Evolutionary conservation across 768 basidiomycete species (phyloP).

Genomic region (Lactarius quietus): DNA sequence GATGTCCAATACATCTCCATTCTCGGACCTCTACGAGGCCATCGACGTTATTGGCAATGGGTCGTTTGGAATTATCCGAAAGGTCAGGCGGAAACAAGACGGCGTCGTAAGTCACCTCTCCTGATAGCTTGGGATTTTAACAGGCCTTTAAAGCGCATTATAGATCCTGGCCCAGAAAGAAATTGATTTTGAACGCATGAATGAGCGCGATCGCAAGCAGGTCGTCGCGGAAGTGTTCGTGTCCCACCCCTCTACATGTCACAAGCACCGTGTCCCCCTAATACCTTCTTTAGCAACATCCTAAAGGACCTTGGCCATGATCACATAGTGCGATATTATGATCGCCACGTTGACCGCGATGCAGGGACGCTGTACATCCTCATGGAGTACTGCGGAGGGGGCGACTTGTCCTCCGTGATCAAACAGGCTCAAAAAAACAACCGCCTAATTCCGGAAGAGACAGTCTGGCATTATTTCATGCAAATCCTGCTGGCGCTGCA

Average conservation of each 20-base stretch:
- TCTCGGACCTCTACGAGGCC: conserved; percentile 79
- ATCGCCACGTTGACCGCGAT: conserved; percentile 88
- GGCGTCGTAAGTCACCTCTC: conserved; percentile 56
- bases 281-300: conserved; percentile 65
- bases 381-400: conserved; percentile 99
- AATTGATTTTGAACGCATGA: conserved; percentile 97
- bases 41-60: conserved; percentile 95
- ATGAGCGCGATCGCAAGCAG: conserved; percentile 91
- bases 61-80: conserved; percentile 95
- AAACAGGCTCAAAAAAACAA: conserved; percentile 67
- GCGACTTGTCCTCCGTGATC: conserved; percentile 87
- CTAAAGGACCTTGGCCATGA: conserved; percentile 93
- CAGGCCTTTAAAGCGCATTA: conserved; percentile 11
- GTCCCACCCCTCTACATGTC: not conserved
- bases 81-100: conserved; percentile 82
- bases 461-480: conserved; percentile 93
- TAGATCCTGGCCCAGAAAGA: conserved; percentile 90
- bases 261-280: not conserved
- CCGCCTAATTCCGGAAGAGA: conserved; percentile 83
- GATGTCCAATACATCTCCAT: conserved; percentile 30
- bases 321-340: conserved; percentile 94
- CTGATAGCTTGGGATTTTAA: not conserved
- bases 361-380: conserved; percentile 91
- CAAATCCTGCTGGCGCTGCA: conserved; percentile 88
- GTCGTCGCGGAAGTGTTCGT: conserved; percentile 97